Base-by-base conservation (phyloP, 345 rosid genomes). In the Punica granatum region DNA sequence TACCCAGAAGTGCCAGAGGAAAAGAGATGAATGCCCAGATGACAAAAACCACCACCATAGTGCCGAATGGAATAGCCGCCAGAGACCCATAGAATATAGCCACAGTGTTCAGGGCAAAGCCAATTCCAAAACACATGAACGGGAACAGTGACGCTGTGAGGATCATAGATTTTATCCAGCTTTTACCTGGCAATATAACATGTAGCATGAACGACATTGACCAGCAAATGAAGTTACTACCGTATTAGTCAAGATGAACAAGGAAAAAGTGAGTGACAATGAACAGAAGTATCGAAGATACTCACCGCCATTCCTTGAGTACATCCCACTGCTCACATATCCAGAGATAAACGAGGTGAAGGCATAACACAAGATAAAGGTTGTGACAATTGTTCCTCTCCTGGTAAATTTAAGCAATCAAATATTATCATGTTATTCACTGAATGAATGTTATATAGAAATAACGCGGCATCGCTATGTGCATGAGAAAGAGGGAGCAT, bases 351-450 rank as follows among this genome's bases (percentile, higher is more conserved):
- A 95, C 51, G 99, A 95, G 18, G 98, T 95, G 74, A 95, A 84
- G 64, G 99, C 99, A 69, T 95, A 95, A 72, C 97, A 95, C 35
- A 92, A 85, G 48, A 95, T 92, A 78, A 90, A 95, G 62, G 99
- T 92, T 35, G 99, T 95, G 72, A 90, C 96, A 75, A 95, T 95
- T 48, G 99, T 97, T 79, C 99, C 99, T 84, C 99, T 90, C 98
- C 99, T 95, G 86, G 30, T 48, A 33, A 51, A 63, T 67, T 18
- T 26, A 37, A 37, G 48, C 23, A 36, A 10, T 28, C 33, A 28
- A 56, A 56, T 14, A 13, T 26, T 26, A 56, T 56, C 18, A 26
- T 13, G n/a, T 51, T 21, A 10, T 51, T 4, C 23, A 51, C 7
- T 51, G 28, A n/a, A 51, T 5, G n/a, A 51, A 51, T 13, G 10